These are phyloP conservation scores for Gyromitra esculenta DNA, from an alignment of 2,329 filamentous ascomycete genomes.

Conservation along the genomic window DNA sequence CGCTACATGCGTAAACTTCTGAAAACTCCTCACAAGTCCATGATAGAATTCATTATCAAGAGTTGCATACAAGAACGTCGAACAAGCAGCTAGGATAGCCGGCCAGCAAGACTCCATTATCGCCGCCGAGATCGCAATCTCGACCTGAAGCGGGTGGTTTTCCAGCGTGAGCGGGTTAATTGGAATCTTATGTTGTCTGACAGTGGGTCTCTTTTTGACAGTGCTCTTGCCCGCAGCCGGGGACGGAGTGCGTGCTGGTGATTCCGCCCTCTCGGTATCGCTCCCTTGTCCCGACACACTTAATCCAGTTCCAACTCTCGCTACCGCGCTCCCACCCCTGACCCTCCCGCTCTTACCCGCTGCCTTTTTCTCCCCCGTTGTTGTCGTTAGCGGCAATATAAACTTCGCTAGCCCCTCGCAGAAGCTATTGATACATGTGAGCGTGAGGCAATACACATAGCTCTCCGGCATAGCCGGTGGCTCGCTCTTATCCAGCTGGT, in stretches of 20 bases:
- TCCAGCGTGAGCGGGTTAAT: constrained; percentile 82
- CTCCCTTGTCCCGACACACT: constrained; percentile 36
- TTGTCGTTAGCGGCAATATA: constrained; percentile 87
- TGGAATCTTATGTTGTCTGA: constrained; percentile 75
- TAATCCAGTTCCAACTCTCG: constrained; percentile 25
- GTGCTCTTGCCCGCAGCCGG: constrained; percentile 50
- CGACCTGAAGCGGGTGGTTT: constrained; percentile 74
- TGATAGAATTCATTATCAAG: constrained; percentile 96
- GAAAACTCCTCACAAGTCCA: constrained; percentile 87
- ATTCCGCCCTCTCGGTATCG: constrained; percentile 47
- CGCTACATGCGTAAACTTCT: constrained; percentile 93
- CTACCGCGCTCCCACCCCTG: constrained; percentile 36
- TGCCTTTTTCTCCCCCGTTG: constrained; percentile 66
- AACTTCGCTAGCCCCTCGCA: constrained; percentile 94
- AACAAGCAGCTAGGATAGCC: constrained; percentile 91
- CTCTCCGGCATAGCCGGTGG: constrained; percentile 86
- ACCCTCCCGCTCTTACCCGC: constrained; percentile 64
- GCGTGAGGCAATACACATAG: constrained; percentile 87
- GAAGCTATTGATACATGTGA: constrained; percentile 87
- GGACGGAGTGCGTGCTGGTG: constrained; percentile 54
- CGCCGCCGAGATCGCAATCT: constrained; percentile 79
- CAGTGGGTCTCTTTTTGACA: constrained; percentile 58
- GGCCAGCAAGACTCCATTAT: constrained; percentile 96
- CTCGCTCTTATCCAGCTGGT: constrained; percentile 92
- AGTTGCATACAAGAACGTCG: constrained; percentile 91